Evolutionary conservation across 1,139 yeast genomes (phyloP).

Genomic region (Dujonia santamariae): DNA sequence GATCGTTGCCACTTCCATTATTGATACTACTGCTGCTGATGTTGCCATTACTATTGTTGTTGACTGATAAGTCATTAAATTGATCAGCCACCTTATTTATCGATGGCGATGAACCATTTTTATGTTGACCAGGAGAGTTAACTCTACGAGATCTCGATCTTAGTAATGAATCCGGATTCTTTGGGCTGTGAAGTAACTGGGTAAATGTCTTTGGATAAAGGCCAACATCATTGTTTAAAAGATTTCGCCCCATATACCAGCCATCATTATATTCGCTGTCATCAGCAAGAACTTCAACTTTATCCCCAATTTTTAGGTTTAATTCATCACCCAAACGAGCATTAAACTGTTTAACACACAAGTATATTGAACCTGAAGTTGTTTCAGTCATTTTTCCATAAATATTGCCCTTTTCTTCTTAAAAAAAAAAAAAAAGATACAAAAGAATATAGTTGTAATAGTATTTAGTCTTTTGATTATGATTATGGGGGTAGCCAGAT

Average conservation of each 20-base stretch:
- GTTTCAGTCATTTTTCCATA: conserved; percentile 1
- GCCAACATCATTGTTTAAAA: conserved; percentile 71
- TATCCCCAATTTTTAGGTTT: conserved; percentile 76
- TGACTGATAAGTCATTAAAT: conserved; percentile 15
- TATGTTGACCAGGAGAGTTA: conserved; percentile 12
- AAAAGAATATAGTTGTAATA: too few relatives aligned
- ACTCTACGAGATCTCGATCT: conserved; percentile 60
- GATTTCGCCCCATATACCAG: conserved; percentile 91
- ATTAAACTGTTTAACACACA: conserved; percentile 79
- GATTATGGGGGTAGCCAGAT: too few relatives aligned
- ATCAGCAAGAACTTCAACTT: conserved; percentile 83
- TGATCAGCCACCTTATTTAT: conserved; percentile 16
- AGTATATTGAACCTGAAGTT: conserved; percentile 23
- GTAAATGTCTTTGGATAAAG: conserved; percentile 88
- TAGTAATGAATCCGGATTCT: conserved; percentile 29
- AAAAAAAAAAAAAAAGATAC: too few relatives aligned
- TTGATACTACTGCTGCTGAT: conserved; percentile 2
- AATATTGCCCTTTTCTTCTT: too few relatives aligned
- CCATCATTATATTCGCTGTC: conserved; percentile 95
- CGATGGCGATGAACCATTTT: conserved; percentile 10
- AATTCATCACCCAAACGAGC: conserved; percentile 91
- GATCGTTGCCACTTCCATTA: too few relatives aligned
- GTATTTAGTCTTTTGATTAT: too few relatives aligned
- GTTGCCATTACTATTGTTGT: conserved; percentile 1
- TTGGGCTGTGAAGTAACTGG: conserved; percentile 32